Evolutionary conservation across 345 rosid genomes (phyloP), one percentile per base, ranked within the genome.

Genomic region (Viola odorata): DNA sequence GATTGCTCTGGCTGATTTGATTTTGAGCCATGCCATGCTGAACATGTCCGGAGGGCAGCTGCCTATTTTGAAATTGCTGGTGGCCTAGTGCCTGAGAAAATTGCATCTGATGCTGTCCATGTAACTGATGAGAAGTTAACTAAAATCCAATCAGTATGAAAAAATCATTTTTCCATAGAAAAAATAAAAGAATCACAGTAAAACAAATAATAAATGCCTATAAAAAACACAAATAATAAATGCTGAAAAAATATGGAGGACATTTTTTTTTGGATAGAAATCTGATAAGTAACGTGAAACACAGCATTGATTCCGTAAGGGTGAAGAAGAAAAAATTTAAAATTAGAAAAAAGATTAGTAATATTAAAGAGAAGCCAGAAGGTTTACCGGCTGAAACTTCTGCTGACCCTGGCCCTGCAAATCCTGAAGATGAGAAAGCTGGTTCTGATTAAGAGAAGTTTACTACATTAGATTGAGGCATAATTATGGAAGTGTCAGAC

Each of bases 21-120:
- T 87, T 82, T 83, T 92, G 98, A 64, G 88, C 85, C 77, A 94
- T 81, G 60, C 82, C 81, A 72, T 83, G 91, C 75, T 86, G 96
- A 68, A 81, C 69, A 74, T 82, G 85, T 60, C 90, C 95, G 41
- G 92, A 66, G 45, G 92, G 23, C 59, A 91, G 78, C 78, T 87
- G 96, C 78, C 96, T 81, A 61, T 84, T 80, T 73, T 87, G 96
- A 71, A 81, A 90, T 67, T 94, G 98, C 70, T 91, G 96, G 72
- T 84, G 94, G 8, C 80, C 91, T 81, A 87, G 62, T 65, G 95
- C 56, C 82, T 87, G 96, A 73, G 99, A 81, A 79, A 81, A 87
- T 65, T 84, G 87, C 95, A 87, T 85, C 82, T 89, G 99, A 70
- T 81, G 91, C 62, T 88, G 96, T 69, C 91, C 88, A 78, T 85